These are phyloP conservation scores for Aspergillus novoparasiticus DNA, from an alignment of 2,329 filamentous ascomycete species.

Conservation along the genomic window DNA sequence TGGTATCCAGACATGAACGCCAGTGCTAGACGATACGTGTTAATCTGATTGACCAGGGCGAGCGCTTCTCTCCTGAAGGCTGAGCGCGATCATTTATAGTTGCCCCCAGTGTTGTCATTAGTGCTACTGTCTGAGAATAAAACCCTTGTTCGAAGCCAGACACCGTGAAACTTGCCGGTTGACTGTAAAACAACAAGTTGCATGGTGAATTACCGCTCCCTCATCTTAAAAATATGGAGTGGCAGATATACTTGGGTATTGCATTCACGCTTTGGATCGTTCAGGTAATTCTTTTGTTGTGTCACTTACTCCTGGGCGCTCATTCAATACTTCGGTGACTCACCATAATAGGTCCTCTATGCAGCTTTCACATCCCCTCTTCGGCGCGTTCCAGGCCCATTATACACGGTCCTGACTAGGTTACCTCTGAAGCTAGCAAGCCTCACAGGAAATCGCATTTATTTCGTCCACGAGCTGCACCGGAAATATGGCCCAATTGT, in stretches of 20 bases:
- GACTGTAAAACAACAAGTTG: neutral
- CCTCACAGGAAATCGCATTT: conserved; percentile 12
- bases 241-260: neutral
- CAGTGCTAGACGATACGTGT: neutral
- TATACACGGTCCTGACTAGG: conserved; percentile 9
- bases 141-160: neutral
- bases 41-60: neutral
- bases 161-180: neutral
- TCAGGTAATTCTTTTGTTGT: neutral
- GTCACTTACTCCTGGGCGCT: neutral
- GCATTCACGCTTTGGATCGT: neutral
- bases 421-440: conserved; percentile 12
- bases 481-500: conserved; percentile 28
- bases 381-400: conserved; percentile 7
- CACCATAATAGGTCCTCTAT: neutral
- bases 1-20: neutral
- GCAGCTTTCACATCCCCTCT: conserved; percentile 2
- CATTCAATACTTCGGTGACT: neutral
- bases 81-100: neutral
- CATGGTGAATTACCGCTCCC: neutral
- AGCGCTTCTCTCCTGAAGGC: neutral
- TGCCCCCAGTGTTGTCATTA: neutral
- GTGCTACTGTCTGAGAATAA: neutral
- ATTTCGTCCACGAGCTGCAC: conserved; percentile 26
- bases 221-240: neutral